Conservation (phyloP, 352 stramenopile genomes). For the Pythium rishiriense region DNA sequence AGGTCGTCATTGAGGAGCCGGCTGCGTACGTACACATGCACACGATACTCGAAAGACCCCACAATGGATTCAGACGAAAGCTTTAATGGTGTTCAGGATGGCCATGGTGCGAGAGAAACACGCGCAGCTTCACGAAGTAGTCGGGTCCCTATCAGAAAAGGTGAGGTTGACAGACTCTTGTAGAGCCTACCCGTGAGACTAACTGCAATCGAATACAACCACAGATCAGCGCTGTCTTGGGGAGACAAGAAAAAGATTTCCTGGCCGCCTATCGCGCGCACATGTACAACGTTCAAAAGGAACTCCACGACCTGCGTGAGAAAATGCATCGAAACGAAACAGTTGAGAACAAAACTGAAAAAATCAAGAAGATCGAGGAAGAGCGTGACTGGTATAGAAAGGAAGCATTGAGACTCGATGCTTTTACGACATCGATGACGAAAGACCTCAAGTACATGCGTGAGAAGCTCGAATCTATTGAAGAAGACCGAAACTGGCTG, state of each 20-base stretch:
- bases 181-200: background rate
- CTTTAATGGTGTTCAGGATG: constrained; percentile 53
- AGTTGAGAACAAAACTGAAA: constrained; percentile 84
- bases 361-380: constrained; percentile 93
- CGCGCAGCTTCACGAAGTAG: constrained; percentile 76
- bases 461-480: constrained; percentile 88
- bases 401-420: constrained; percentile 89
- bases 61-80: background rate
- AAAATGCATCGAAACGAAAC: constrained; percentile 90
- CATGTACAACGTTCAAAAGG: constrained; percentile 96
- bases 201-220: background rate
- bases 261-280: constrained; percentile 92
- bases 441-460: constrained; percentile 93
- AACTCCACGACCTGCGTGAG: constrained; percentile 91
- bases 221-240: constrained; percentile 86
- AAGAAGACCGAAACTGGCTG: constrained; percentile 92
- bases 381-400: constrained; percentile 94
- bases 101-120: constrained; percentile 74
- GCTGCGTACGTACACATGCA: constrained; percentile 35
- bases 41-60: background rate
- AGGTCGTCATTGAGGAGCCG: constrained; percentile 38
- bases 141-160: constrained; percentile 84
- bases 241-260: constrained; percentile 92
- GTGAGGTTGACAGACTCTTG: constrained; percentile 17
- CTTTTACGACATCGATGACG: constrained; percentile 90